These are phyloP conservation scores for Peronospora farinosa DNA, from an alignment of 352 stramenopile species.

Conservation along the genomic window DNA sequence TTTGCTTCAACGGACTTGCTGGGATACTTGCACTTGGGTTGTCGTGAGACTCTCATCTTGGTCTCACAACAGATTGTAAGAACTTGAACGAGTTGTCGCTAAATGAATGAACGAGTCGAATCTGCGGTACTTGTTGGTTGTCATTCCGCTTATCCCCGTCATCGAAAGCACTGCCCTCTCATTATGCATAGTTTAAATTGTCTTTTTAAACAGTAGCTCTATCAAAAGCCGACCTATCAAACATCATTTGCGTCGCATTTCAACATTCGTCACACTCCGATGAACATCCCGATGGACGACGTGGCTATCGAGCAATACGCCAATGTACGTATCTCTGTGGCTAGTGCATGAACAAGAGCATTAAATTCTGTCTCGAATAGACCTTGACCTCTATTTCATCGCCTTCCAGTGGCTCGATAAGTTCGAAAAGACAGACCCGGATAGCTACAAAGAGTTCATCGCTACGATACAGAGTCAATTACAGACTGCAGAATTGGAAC, in stretches of 20 bases:
- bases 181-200: background rate
- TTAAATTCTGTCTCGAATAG: constrained; percentile 2
- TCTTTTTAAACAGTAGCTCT: background rate
- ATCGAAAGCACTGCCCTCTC: background rate
- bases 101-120: constrained; percentile 38
- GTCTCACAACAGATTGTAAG: constrained; percentile 8
- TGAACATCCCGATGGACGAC: constrained; percentile 41
- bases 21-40: constrained; percentile 10
- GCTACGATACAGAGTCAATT: constrained; percentile 58
- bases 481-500: constrained; percentile 21
- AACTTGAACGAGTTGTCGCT: constrained; percentile 28
- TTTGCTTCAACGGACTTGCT: constrained; percentile 21
- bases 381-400: constrained; percentile 5
- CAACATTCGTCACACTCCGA: background rate
- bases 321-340: constrained; percentile 34
- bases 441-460: constrained; percentile 60
- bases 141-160: background rate
- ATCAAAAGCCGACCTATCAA: background rate
- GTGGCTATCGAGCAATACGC: constrained; percentile 66
- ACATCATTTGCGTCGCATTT: constrained; percentile 8
- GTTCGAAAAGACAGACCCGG: constrained; percentile 59
- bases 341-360: background rate
- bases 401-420: constrained; percentile 57
- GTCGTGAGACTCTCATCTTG: constrained; percentile 1
- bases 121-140: constrained; percentile 12